phyloP scores from a whole-genome alignment of 345 rosid species.

The Populus ilicifolia region DNA sequence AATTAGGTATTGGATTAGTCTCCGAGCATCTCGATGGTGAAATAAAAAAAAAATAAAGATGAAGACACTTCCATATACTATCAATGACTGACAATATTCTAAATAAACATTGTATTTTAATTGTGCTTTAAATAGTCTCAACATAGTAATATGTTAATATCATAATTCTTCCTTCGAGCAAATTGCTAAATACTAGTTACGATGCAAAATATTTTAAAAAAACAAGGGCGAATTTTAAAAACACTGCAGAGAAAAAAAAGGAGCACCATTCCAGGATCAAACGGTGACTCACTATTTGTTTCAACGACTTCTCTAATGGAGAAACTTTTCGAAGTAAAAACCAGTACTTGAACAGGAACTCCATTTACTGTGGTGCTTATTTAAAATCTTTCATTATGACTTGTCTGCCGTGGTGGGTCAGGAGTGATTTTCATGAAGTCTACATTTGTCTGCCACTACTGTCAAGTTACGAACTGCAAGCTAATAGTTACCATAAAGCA shows the following conservation, averaged over 20 bases:
- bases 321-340: background rate
- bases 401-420: constrained; percentile 18
- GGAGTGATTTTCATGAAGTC: constrained; percentile 27
- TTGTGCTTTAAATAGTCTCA: background rate
- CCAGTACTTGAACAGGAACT: background rate
- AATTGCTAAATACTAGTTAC: no score
- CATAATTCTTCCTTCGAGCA: no score
- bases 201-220: no score
- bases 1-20: background rate
- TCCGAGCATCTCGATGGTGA: background rate
- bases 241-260: no score
- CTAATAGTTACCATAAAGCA: background rate
- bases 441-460: constrained; percentile 35
- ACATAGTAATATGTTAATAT: no score
- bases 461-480: constrained; percentile 4
- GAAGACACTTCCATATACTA: background rate
- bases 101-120: background rate
- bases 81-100: background rate
- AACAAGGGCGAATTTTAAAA: no score
- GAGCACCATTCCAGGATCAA: no score
- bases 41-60: no score
- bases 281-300: no score
- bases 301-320: background rate
- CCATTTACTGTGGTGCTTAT: background rate
- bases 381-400: background rate